Conservation (phyloP, 805 yeast species). For the Dipodascus albidus region DNA sequence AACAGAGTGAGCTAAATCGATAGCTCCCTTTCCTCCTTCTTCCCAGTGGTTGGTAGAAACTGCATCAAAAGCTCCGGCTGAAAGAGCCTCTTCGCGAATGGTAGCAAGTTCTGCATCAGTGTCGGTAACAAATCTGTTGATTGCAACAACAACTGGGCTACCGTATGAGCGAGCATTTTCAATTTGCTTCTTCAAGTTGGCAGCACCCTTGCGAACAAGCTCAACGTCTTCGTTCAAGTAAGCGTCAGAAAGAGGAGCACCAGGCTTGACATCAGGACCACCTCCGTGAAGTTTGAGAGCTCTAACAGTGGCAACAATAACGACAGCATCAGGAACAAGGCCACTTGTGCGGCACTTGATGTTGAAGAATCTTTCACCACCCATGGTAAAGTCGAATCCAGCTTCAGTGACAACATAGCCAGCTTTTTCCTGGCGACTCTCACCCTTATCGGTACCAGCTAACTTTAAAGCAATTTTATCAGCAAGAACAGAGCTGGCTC, state of each 20-base stretch:
- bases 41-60: conserved; percentile 92
- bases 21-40: conserved; percentile 87
- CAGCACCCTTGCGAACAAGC: conserved; percentile 65
- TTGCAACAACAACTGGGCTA: conserved; percentile 89
- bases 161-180: conserved; percentile 74
- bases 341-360: conserved; percentile 93
- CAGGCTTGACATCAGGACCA: conserved; percentile 94
- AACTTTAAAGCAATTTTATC: conserved; percentile 87
- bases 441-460: conserved; percentile 52
- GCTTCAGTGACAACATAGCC: conserved; percentile 97
- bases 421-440: conserved; percentile 23
- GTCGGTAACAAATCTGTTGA: conserved; percentile 79
- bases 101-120: conserved; percentile 68
- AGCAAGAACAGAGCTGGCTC: conserved; percentile 90
- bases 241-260: conserved; percentile 71
- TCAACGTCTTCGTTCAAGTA: conserved; percentile 76
- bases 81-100: conserved; percentile 66
- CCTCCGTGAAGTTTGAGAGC: conserved; percentile 98
- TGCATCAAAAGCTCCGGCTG: conserved; percentile 92
- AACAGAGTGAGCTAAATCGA: conserved; percentile 74
- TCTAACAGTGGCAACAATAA: conserved; percentile 89
- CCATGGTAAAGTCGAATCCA: conserved; percentile 98
- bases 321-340: conserved; percentile 77
- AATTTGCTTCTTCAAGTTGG: conserved; percentile 85
- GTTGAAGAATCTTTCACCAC: conserved; percentile 94